phyloP scores from a whole-genome alignment of 176 grass and related monocot genomes.

The maize (Zea mays) region Zm-B73-REFERENCE-NAM-5.0 NC_050100.1:179525001-179525500 shows the following conservation, averaged over 20 bases:
- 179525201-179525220: constrained; percentile 5
- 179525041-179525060: too few relatives aligned
- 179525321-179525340: constrained; percentile 12
- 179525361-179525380: constrained; percentile 14
- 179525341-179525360: constrained; percentile 39
- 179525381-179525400: background rate
- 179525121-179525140: too few relatives aligned
- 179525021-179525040: too few relatives aligned
- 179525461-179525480: constrained; percentile 22
- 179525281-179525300: constrained; percentile 28
- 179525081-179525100: too few relatives aligned
- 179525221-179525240: background rate
- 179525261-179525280: background rate
- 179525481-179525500: background rate
- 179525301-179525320: constrained; percentile 36
- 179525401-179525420: constrained; percentile 39
- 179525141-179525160: too few relatives aligned
- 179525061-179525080: too few relatives aligned
- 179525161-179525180: too few relatives aligned
- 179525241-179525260: constrained; percentile 6
- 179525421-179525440: constrained; percentile 51
- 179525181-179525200: too few relatives aligned
- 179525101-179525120: too few relatives aligned
- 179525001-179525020: too few relatives aligned
- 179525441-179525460: constrained; percentile 43